Conservation (phyloP, 148 eudicot genomes). For the Spergularia marina region DNA sequence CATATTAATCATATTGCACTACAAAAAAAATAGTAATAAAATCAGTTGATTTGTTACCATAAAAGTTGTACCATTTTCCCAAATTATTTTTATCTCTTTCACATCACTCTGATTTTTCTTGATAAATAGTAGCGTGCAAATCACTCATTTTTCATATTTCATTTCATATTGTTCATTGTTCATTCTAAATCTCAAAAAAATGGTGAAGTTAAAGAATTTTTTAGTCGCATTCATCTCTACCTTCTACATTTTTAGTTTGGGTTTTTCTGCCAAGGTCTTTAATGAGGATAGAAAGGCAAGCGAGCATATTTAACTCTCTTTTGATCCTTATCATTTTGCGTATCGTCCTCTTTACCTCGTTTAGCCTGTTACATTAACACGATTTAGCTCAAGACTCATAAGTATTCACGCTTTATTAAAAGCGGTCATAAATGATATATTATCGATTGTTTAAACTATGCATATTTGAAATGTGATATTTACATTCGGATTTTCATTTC, state of each 20-base stretch:
- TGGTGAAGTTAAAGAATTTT: conserved; percentile 16
- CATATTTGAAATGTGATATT: too few species aligned
- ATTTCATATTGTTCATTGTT: background rate
- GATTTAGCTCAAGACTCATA: background rate
- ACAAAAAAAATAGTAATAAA: too few species aligned
- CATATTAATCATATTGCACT: too few species aligned
- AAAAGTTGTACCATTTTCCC: too few species aligned
- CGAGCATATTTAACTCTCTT: background rate
- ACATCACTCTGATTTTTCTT: background rate
- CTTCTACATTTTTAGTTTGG: conserved; percentile 7
- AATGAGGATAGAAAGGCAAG: conserved; percentile 32
- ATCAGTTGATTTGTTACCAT: too few species aligned
- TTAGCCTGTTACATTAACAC: too few species aligned
- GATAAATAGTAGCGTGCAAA: background rate
- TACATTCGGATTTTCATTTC: too few species aligned
- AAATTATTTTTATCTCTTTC: too few species aligned
- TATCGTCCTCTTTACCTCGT: background rate
- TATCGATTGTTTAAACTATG: too few species aligned
- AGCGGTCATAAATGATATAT: too few species aligned
- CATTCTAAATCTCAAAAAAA: background rate
- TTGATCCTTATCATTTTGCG: background rate
- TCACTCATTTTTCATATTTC: background rate
- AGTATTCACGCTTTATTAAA: too few species aligned
- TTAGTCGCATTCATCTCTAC: background rate
- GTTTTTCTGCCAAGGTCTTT: background rate